Evolutionary conservation across 768 basidiomycete species (phyloP).

Genomic region (Calocybe gangraenosa): DNA sequence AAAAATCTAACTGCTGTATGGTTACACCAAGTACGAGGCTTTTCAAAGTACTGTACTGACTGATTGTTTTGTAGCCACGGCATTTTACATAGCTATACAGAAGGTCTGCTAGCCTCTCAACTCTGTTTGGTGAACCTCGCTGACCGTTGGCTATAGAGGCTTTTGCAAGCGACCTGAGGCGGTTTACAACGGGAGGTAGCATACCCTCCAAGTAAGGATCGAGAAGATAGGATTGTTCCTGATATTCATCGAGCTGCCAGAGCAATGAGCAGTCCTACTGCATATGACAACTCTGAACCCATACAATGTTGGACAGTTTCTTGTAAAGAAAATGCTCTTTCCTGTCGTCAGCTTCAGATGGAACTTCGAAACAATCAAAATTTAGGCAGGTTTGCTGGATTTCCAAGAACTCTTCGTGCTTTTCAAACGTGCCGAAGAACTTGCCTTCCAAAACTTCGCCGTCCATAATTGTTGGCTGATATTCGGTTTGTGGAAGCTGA

Average conservation of each 20-base stretch:
- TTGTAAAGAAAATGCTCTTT: conserved; percentile 37
- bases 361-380: conserved; percentile 39
- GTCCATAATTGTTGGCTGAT: conserved; percentile 22
- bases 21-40: conserved; percentile 11
- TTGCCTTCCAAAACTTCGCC: conserved; percentile 40
- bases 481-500: too few relatives aligned
- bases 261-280: background rate
- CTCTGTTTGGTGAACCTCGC: conserved; percentile 30
- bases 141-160: conserved; percentile 28
- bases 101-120: conserved; percentile 52
- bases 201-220: conserved; percentile 86
- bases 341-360: conserved; percentile 38
- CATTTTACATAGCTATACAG: conserved; percentile 84
- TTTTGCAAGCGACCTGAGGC: conserved; percentile 53
- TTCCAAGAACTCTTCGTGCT: conserved; percentile 52
- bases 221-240: conserved; percentile 88
- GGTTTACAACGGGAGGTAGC: conserved; percentile 67
- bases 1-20: conserved; percentile 76
- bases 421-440: conserved; percentile 56
- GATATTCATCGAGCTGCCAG: conserved; percentile 77
- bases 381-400: conserved; percentile 48
- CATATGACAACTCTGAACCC: conserved; percentile 18
- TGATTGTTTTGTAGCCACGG: conserved; percentile 87
- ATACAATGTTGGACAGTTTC: conserved; percentile 48
- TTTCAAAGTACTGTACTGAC: conserved; percentile 42